Conservation (phyloP, 495 filamentous ascomycete genomes). For the Tetracladium marchalianum region DNA sequence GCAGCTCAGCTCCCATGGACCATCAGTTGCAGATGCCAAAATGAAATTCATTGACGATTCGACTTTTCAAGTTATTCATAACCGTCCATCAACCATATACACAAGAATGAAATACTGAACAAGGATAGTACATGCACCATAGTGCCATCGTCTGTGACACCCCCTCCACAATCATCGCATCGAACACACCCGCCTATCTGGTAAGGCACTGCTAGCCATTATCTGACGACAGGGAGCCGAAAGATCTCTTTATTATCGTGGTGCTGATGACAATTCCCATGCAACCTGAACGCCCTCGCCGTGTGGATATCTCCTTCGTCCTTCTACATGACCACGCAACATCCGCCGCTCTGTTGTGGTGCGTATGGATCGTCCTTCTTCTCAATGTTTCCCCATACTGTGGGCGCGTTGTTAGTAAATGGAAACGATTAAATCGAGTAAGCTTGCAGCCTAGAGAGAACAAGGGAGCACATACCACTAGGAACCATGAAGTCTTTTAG, state of each 20-base stretch:
- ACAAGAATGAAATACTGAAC: conserved; percentile 10
- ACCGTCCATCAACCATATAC: conserved; percentile 4
- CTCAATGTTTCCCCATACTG: conserved; percentile 88
- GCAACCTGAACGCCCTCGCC: conserved; percentile 12
- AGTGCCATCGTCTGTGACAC: not conserved
- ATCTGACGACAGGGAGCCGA: too few species aligned
- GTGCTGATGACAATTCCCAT: conserved; percentile 13
- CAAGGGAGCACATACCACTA: too few species aligned
- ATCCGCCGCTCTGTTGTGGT: conserved; percentile 78
- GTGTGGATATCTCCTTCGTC: not conserved
- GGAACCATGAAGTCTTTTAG: conserved; percentile 88
- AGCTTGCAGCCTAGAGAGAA: too few species aligned
- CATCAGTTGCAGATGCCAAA: too few species aligned
- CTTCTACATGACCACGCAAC: conserved; percentile 86
- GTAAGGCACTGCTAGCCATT: too few species aligned
- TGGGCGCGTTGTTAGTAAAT: conserved; percentile 18
- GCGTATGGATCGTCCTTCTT: conserved; percentile 95
- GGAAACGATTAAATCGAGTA: too few species aligned
- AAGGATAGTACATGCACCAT: conserved; percentile 7
- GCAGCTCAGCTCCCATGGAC: too few species aligned
- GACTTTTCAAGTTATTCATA: too few species aligned
- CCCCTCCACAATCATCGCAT: conserved; percentile 6
- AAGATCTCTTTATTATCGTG: conserved; percentile 5
- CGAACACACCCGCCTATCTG: too few species aligned
- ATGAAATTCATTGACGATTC: too few species aligned